A percentile compares a stretch with the other conserved stretches of the same genome.
Evolutionary conservation across 1,284 basidiomycete species (phyloP).

Genomic region (Cerrena zonata): DNA sequence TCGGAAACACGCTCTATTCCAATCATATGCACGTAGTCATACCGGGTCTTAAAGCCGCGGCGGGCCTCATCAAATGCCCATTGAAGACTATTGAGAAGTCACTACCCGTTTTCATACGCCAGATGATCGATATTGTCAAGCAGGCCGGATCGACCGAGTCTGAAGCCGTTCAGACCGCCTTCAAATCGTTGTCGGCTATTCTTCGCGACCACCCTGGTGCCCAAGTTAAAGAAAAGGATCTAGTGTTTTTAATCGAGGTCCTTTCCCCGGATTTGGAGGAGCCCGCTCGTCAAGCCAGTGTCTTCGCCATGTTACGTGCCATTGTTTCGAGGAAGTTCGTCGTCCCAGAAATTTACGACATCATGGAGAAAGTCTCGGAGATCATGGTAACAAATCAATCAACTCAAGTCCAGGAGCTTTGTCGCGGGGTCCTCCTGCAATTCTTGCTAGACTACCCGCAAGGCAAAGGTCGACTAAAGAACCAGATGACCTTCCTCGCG

Average conservation of each 20-base stretch:
- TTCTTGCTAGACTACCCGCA: conserved; percentile 98
- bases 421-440: conserved; percentile 83
- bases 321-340: conserved; percentile 89
- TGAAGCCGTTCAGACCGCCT: conserved; percentile 82
- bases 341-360: conserved; percentile 93
- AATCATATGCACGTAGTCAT: conserved; percentile 75
- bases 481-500: conserved; percentile 88
- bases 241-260: conserved; percentile 82
- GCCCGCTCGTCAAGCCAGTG: conserved; percentile 76
- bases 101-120: conserved; percentile 79
- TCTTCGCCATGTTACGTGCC: conserved; percentile 88
- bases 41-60: conserved; percentile 76
- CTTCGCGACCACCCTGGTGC: conserved; percentile 80
- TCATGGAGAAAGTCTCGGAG: conserved; percentile 93
- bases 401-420: conserved; percentile 84
- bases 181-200: conserved; percentile 82
- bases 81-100: conserved; percentile 73
- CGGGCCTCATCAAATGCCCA: conserved; percentile 81
- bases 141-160: conserved; percentile 85
- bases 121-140: conserved; percentile 82
- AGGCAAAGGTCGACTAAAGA: conserved; percentile 83
- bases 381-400: conserved; percentile 94
- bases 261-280: conserved; percentile 93
- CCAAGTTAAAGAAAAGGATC: conserved; percentile 83
- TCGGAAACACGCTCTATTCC: conserved; percentile 92